Conservation (phyloP, 2,329 filamentous ascomycete species). For the Scedosporium aurantiacum region DNA sequence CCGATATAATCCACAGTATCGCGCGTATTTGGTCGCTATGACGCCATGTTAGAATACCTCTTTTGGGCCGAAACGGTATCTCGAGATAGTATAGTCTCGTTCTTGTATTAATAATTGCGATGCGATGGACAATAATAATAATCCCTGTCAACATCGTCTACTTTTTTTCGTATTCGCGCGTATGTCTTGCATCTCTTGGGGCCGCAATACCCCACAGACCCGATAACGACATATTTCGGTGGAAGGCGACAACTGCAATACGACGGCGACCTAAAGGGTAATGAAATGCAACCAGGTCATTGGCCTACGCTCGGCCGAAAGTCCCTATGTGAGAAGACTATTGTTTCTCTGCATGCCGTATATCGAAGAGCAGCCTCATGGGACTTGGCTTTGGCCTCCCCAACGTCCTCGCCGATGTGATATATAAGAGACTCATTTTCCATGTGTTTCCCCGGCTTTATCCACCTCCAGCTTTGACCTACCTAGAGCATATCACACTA, state of each 20-base stretch:
- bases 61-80: neutral
- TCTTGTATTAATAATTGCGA: neutral
- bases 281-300: neutral
- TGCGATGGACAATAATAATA: neutral
- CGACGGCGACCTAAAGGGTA: neutral
- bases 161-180: no score
- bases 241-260: neutral
- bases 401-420: neutral
- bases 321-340: neutral
- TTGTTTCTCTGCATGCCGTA: neutral
- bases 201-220: neutral
- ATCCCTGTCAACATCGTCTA: neutral
- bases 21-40: neutral
- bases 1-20: neutral
- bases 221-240: slow-evolving; percentile 1
- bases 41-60: neutral
- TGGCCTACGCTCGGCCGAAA: neutral
- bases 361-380: neutral
- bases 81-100: neutral
- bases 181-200: neutral
- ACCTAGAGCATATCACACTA: neutral
- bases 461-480: neutral
- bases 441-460: neutral
- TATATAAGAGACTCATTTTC: neutral
- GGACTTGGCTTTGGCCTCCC: neutral